A percentile compares a stretch with the other conserved stretches of the same genome.
Evolutionary conservation across 2,329 filamentous ascomycete genomes (phyloP).

Genomic region (Aspergillus ochraceus): DNA sequence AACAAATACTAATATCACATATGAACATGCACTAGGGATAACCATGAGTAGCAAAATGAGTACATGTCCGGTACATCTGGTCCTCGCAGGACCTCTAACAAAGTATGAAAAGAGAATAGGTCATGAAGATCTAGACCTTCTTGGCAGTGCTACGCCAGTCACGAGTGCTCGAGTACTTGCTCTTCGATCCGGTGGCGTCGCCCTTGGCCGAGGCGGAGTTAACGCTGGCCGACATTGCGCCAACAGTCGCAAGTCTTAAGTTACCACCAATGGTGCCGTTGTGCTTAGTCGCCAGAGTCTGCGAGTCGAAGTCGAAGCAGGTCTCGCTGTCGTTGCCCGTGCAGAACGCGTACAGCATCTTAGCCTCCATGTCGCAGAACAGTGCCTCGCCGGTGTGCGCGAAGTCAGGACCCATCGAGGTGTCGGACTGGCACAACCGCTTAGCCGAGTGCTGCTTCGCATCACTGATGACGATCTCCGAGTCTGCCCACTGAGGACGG

Average conservation of each 20-base stretch:
- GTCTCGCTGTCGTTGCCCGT: background rate
- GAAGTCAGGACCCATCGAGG: conserved; percentile 13
- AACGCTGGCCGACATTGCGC: too few species aligned
- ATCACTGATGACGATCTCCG: conserved; percentile 6
- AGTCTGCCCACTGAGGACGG: conserved; percentile 2
- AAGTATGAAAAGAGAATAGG: too few species aligned
- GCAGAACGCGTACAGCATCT: conserved; percentile 7
- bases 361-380: conserved; percentile 10
- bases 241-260: background rate
- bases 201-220: background rate
- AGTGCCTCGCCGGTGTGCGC: conserved; percentile 3
- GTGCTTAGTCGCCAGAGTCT: background rate
- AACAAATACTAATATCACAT: too few species aligned
- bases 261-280: background rate
- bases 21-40: too few species aligned
- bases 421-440: conserved; percentile 5
- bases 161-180: background rate
- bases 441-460: conserved; percentile 1
- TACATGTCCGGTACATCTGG: background rate
- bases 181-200: background rate
- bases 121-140: background rate
- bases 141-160: background rate
- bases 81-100: too few species aligned
- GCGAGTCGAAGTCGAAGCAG: conserved; percentile 10
- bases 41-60: too few species aligned